These are phyloP conservation scores for Trametes versicolor DNA, from an alignment of 1,284 basidiomycete genomes.

Conservation along the genomic window DNA sequence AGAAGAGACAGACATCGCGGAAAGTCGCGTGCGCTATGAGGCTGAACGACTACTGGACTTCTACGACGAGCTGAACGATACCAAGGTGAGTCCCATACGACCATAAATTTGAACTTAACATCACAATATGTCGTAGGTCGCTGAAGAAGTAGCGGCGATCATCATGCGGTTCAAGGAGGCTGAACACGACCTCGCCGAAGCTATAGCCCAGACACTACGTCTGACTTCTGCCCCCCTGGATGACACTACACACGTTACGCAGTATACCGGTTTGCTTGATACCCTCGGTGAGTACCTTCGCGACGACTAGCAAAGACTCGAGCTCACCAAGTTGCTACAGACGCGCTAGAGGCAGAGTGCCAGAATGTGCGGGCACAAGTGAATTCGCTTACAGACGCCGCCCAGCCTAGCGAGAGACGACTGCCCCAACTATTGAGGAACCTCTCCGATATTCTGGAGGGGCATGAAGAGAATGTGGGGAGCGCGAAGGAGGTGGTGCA, in stretches of 20 bases:
- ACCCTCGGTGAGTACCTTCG: slow-evolving; percentile 28
- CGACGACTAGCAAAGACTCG: neutral
- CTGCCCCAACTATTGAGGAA: slow-evolving; percentile 22
- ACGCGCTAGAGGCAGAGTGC: slow-evolving; percentile 25
- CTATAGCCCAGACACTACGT: slow-evolving; percentile 20
- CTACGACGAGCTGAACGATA: slow-evolving; percentile 38
- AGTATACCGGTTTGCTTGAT: slow-evolving; percentile 29
- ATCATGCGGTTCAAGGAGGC: slow-evolving; percentile 25
- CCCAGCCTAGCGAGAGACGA: neutral
- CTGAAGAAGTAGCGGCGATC: slow-evolving; percentile 24
- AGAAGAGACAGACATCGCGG: slow-evolving; percentile 40
- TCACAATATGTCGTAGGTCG: slow-evolving; percentile 21
- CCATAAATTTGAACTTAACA: neutral
- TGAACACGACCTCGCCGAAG: slow-evolving; percentile 24
- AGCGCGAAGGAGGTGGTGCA: slow-evolving; percentile 25
- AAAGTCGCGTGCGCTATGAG: slow-evolving; percentile 39
- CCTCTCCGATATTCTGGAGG: slow-evolving; percentile 24
- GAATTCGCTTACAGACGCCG: slow-evolving; percentile 1
- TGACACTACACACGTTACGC: slow-evolving; percentile 25
- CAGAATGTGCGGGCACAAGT: slow-evolving; percentile 6
- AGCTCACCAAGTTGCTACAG: slow-evolving; percentile 21
- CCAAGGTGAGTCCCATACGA: slow-evolving; percentile 16
- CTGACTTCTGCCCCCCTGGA: slow-evolving; percentile 27
- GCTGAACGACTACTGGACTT: slow-evolving; percentile 38
- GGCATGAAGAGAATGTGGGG: slow-evolving; percentile 20